These are phyloP conservation scores for Elsinoe ampelina DNA, from an alignment of 2,329 filamentous ascomycete species.

Conservation along the genomic window DNA sequence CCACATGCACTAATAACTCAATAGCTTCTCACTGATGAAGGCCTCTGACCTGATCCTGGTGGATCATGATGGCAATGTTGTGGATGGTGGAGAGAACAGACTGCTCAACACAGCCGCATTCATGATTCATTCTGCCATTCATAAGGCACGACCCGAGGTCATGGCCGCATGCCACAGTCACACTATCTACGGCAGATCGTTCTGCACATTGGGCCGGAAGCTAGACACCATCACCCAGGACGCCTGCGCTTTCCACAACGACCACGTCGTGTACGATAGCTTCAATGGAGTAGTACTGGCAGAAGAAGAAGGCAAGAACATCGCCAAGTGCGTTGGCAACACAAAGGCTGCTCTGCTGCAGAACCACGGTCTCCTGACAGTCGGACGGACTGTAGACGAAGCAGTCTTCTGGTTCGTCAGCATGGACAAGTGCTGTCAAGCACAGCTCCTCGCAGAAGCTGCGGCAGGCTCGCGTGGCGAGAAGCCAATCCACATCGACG, in stretches of 20 bases:
- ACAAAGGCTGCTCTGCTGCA: constrained; percentile 35
- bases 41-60: constrained; percentile 40
- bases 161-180: constrained; percentile 38
- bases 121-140: constrained; percentile 38
- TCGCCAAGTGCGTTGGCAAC: constrained; percentile 33
- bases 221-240: constrained; percentile 40
- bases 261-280: constrained; percentile 32
- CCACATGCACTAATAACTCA: not conserved
- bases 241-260: constrained; percentile 34
- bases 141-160: constrained; percentile 36
- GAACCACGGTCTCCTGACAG: constrained; percentile 39
- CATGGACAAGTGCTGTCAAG: constrained; percentile 34
- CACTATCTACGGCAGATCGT: constrained; percentile 36
- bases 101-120: constrained; percentile 38
- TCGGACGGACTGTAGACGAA: constrained; percentile 34
- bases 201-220: constrained; percentile 34
- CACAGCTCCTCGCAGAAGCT: constrained; percentile 45
- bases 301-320: constrained; percentile 36
- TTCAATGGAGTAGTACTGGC: constrained; percentile 41
- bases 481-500: constrained; percentile 56
- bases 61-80: constrained; percentile 34
- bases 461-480: constrained; percentile 54
- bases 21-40: constrained; percentile 35
- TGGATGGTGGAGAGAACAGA: constrained; percentile 32
- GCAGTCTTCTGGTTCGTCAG: constrained; percentile 35